Percentiles rank a stretch among this genome's conserved stretches.
phyloP scores from a whole-genome alignment of 306 rosid species.

The Ziziphus jujuba region DNA sequence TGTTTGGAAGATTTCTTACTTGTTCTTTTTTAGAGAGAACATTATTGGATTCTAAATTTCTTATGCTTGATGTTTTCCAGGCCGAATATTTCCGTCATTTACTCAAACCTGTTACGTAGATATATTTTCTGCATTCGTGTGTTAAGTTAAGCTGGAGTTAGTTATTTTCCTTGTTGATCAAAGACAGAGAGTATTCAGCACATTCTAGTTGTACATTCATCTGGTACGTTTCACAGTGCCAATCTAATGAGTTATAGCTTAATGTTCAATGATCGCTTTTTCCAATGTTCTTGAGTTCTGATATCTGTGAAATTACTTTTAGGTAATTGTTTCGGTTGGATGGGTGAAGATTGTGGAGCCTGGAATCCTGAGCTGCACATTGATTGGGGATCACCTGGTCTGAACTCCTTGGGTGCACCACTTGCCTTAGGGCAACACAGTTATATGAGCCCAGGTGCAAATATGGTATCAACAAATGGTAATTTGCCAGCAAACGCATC shows the following conservation, averaged over 20 bases:
- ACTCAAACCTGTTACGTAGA: constrained; percentile 99
- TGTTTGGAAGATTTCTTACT: background rate
- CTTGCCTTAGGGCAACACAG: constrained; percentile 49
- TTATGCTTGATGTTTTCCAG: constrained; percentile 42
- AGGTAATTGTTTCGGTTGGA: constrained; percentile 72
- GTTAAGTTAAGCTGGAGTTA: constrained; percentile 61
- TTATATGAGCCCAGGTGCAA: constrained; percentile 36
- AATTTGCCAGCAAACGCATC: constrained; percentile 36
- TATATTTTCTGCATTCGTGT: constrained; percentile 30
- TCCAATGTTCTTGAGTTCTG: background rate
- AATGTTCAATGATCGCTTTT: background rate
- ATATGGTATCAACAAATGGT: constrained; percentile 38
- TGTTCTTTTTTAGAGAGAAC: background rate
- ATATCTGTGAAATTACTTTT: constrained; percentile 2
- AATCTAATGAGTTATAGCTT: background rate
- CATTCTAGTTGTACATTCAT: constrained; percentile 49
- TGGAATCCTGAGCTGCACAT: constrained; percentile 48
- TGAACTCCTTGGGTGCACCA: constrained; percentile 37
- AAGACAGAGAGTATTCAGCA: constrained; percentile 46
- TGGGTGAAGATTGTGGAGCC: constrained; percentile 69
- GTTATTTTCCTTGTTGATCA: constrained; percentile 62
- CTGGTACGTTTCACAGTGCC: constrained; percentile 50
- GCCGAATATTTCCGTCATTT: constrained; percentile 97
- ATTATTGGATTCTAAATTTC: background rate
- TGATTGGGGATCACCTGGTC: constrained; percentile 57